Conservation (phyloP, 106 monocot genomes). For the Narthecium ossifragum region DNA sequence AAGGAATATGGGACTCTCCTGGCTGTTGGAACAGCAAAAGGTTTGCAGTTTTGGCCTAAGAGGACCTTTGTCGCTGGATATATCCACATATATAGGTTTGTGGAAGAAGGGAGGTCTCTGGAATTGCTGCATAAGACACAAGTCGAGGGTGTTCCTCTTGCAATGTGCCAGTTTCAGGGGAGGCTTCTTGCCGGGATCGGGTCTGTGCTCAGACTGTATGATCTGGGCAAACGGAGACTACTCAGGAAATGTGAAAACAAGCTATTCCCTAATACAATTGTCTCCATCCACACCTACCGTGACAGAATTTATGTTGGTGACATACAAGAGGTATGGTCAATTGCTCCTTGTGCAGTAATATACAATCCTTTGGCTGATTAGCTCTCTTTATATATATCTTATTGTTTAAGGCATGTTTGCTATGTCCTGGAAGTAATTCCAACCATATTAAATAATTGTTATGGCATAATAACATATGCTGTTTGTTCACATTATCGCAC, state of each 20-base stretch:
- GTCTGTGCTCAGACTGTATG: constrained; percentile 79
- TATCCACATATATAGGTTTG: constrained; percentile 94
- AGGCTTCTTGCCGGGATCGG: constrained; percentile 88
- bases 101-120: constrained; percentile 81
- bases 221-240: constrained; percentile 81
- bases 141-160: constrained; percentile 87
- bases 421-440: too few relatives aligned
- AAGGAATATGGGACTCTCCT: constrained; percentile 89
- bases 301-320: constrained; percentile 98
- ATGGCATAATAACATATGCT: too few relatives aligned
- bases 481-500: too few relatives aligned
- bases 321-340: constrained; percentile 88
- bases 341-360: too few relatives aligned
- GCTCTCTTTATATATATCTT: background rate
- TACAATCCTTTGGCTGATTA: too few relatives aligned
- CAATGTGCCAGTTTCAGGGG: constrained; percentile 88
- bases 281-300: constrained; percentile 92
- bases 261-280: constrained; percentile 76
- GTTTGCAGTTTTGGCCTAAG: constrained; percentile 82
- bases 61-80: constrained; percentile 54
- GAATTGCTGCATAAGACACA: constrained; percentile 94
- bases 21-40: constrained; percentile 90
- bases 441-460: too few relatives aligned
- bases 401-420: too few relatives aligned
- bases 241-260: constrained; percentile 98